A percentile compares a stretch with the other conserved stretches of the same genome.
Evolutionary conservation across 108 stramenopile species (phyloP).

Genomic region (Stephanodiscus minutulus): DNA sequence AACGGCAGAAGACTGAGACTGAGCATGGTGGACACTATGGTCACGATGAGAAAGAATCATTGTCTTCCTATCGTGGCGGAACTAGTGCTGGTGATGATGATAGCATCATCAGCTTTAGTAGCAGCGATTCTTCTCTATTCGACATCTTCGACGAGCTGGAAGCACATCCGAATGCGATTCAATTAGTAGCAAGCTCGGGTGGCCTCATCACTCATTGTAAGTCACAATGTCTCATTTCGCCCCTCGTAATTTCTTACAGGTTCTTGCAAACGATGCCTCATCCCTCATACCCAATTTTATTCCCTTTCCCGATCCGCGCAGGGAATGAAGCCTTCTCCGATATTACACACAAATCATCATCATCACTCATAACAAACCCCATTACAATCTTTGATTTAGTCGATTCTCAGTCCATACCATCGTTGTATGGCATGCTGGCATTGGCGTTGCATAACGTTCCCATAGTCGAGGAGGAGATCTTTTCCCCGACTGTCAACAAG

Average conservation of each 20-base stretch:
- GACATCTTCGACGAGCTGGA: constrained; percentile 41
- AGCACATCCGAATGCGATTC: constrained; percentile 26
- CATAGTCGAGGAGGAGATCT: constrained; percentile 1
- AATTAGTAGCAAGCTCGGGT: constrained; percentile 38
- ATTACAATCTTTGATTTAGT: constrained; percentile 40
- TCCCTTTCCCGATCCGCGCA: not conserved
- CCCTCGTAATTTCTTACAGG: not conserved
- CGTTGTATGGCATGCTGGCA: constrained; percentile 41
- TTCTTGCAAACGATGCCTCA: not conserved
- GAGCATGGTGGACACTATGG: not conserved
- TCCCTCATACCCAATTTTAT: not conserved
- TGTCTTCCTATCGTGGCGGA: not conserved
- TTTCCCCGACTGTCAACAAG: constrained; percentile 1
- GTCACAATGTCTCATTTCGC: not conserved
- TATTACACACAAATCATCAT: not conserved
- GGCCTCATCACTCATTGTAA: constrained; percentile 42
- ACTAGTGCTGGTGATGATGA: constrained; percentile 1
- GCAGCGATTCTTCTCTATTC: not conserved
- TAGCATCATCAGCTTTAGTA: not conserved
- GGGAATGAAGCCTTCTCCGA: constrained; percentile 18
- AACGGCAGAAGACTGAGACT: constrained; percentile 9
- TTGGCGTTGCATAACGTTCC: constrained; percentile 29
- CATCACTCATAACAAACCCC: constrained; percentile 2
- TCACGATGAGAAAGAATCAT: not conserved
- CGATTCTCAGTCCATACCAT: constrained; percentile 30